phyloP scores from a whole-genome alignment of 495 filamentous ascomycete species.

The Xylaria scruposa region DNA sequence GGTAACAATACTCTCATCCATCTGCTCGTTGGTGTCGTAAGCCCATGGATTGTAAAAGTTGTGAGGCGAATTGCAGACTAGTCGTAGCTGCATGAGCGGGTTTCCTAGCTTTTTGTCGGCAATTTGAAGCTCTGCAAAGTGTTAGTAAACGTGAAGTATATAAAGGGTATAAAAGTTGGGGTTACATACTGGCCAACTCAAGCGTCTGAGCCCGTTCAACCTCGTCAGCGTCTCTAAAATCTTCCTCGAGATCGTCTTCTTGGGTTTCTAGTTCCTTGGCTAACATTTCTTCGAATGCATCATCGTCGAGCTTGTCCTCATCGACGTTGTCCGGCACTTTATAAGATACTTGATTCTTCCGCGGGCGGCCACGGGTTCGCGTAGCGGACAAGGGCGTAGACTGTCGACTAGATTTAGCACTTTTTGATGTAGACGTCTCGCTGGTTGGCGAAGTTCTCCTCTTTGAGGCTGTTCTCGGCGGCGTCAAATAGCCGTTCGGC shows the following conservation, averaged over 20 bases:
- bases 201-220: conserved; percentile 73
- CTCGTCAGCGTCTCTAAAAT: conserved; percentile 60
- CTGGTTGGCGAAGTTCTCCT: conserved; percentile 49
- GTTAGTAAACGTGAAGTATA: conserved; percentile 24
- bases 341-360: conserved; percentile 52
- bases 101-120: conserved; percentile 94
- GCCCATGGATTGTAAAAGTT: conserved; percentile 96
- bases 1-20: conserved; percentile 82
- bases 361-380: conserved; percentile 49
- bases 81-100: conserved; percentile 88
- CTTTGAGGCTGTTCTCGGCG: conserved; percentile 46
- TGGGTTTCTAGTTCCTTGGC: conserved; percentile 64
- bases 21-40: conserved; percentile 53
- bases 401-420: conserved; percentile 70
- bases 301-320: conserved; percentile 79
- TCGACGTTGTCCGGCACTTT: conserved; percentile 57
- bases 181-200: conserved; percentile 73
- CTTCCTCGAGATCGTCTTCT: conserved; percentile 57
- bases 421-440: conserved; percentile 60
- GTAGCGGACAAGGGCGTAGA: conserved; percentile 64
- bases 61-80: conserved; percentile 91
- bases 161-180: neutral
- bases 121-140: conserved; percentile 71
- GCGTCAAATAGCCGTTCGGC: conserved; percentile 24
- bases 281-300: conserved; percentile 73